A percentile compares a stretch with the other conserved stretches of the same genome.
Evolutionary conservation across 169 alveolate genomes (phyloP).

Genomic region (Plasmodium vinckei): DNA sequence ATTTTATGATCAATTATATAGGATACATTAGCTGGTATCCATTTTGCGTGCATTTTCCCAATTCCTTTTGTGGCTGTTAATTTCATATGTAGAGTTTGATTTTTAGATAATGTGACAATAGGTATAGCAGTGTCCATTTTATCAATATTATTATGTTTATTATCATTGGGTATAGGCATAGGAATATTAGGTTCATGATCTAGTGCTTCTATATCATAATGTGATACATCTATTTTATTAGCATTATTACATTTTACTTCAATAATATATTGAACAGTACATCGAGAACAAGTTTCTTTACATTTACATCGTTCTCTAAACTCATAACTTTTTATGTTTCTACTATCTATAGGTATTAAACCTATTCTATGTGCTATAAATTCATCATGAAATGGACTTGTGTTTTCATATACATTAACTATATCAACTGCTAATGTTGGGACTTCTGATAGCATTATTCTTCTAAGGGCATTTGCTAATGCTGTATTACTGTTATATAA

Average conservation of each 20-base stretch:
- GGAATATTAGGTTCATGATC: constrained; percentile 80
- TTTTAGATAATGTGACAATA: constrained; percentile 93
- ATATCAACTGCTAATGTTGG: constrained; percentile 97
- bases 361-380: constrained; percentile 96
- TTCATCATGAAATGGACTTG: constrained; percentile 97
- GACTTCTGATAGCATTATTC: constrained; percentile 96
- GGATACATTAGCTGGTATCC: constrained; percentile 96
- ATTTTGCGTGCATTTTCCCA: constrained; percentile 97
- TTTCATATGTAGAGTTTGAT: constrained; percentile 93
- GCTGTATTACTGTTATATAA: constrained; percentile 92
- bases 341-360: constrained; percentile 93
- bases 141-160: constrained; percentile 66
- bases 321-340: constrained; percentile 90
- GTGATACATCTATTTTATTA: constrained; percentile 91
- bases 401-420: constrained; percentile 94
- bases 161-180: constrained; percentile 54
- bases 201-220: constrained; percentile 85
- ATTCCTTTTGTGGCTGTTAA: constrained; percentile 96
- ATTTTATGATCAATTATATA: constrained; percentile 86
- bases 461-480: constrained; percentile 95
- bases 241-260: constrained; percentile 91
- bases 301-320: constrained; percentile 94
- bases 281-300: constrained; percentile 91
- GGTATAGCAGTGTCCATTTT: constrained; percentile 89
- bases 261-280: constrained; percentile 92